A percentile compares a stretch with the other conserved stretches of the same genome.
phyloP scores from a whole-genome alignment of 2,329 filamentous ascomycete genomes.

The Bipolaris bicolor region DNA sequence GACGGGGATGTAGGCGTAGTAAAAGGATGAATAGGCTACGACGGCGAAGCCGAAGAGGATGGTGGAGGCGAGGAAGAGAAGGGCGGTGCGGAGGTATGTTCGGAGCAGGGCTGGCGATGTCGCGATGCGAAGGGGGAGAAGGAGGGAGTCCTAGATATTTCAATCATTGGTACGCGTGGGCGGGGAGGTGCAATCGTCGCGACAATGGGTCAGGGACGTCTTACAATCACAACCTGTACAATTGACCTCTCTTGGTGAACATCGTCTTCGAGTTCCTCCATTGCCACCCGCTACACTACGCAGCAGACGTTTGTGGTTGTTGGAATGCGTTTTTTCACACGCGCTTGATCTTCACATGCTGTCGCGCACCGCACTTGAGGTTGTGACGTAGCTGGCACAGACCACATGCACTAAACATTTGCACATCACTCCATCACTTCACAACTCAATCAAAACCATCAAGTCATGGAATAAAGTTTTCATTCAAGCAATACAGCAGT shows the following conservation, averaged over 20 bases:
- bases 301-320: constrained; percentile 5
- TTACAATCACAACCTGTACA: constrained; percentile 32
- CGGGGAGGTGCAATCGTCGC: neutral
- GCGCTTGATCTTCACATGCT: constrained; percentile 35
- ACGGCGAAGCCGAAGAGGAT: constrained; percentile 64
- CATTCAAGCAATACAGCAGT: constrained; percentile 19
- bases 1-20: constrained; percentile 70
- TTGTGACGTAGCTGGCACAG: constrained; percentile 41
- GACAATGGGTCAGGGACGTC: neutral
- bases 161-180: constrained; percentile 13
- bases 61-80: constrained; percentile 60
- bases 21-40: constrained; percentile 70
- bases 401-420: constrained; percentile 5
- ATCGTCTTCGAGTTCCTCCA: constrained; percentile 34
- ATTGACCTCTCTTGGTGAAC: constrained; percentile 18
- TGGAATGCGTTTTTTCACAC: constrained; percentile 14
- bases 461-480: constrained; percentile 4
- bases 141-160: constrained; percentile 56
- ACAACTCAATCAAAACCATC: neutral
- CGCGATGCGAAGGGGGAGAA: constrained; percentile 61
- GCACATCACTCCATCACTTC: neutral
- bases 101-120: constrained; percentile 67
- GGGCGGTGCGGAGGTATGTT: constrained; percentile 66
- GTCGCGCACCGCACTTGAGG: neutral
- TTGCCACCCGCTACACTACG: constrained; percentile 10